A percentile compares a stretch with the other conserved stretches of the same genome.
phyloP scores from a whole-genome alignment of 768 basidiomycete species.

The Amanita exitialis region DNA sequence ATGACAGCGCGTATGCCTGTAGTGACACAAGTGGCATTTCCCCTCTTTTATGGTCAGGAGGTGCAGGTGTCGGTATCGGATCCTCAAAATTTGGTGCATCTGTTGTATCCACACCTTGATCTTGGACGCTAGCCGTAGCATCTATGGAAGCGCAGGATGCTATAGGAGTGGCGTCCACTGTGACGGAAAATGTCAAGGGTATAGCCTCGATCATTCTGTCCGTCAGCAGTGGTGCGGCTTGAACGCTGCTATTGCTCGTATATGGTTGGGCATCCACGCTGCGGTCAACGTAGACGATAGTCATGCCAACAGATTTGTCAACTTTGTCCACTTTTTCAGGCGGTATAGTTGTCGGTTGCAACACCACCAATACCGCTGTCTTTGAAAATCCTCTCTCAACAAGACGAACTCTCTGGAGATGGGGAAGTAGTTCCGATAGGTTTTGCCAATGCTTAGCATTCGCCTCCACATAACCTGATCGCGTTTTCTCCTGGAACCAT shows the following conservation, averaged over 20 bases:
- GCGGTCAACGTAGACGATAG: constrained; percentile 19
- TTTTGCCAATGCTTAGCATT: constrained; percentile 64
- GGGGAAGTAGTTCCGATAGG: constrained; percentile 60
- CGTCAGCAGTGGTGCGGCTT: constrained; percentile 25
- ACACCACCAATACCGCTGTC: constrained; percentile 8
- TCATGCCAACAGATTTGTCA: constrained; percentile 42
- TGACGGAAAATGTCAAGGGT: constrained; percentile 18
- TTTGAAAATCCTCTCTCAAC: constrained; percentile 41
- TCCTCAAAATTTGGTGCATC: constrained; percentile 16
- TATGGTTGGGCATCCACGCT: constrained; percentile 21
- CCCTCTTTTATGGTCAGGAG: constrained; percentile 21
- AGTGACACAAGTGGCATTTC: constrained; percentile 10
- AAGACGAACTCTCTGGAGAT: constrained; percentile 56
- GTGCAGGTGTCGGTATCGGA: constrained; percentile 20
- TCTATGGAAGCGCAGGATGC: constrained; percentile 28
- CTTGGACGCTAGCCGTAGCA: constrained; percentile 33
- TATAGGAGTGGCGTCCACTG: constrained; percentile 17
- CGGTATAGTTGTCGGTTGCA: constrained; percentile 1
- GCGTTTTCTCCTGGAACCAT: constrained; percentile 72
- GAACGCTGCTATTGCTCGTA: constrained; percentile 22
- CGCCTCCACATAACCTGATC: constrained; percentile 58
- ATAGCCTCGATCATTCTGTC: constrained; percentile 24
- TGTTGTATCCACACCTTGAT: constrained; percentile 21
- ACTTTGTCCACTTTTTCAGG: constrained; percentile 29
- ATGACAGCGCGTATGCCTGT: constrained; percentile 10